A percentile compares a stretch with the other conserved stretches of the same genome.
Evolutionary conservation across 2,329 filamentous ascomycete genomes (phyloP).

Genomic region (Phialemonium atrogriseum): DNA sequence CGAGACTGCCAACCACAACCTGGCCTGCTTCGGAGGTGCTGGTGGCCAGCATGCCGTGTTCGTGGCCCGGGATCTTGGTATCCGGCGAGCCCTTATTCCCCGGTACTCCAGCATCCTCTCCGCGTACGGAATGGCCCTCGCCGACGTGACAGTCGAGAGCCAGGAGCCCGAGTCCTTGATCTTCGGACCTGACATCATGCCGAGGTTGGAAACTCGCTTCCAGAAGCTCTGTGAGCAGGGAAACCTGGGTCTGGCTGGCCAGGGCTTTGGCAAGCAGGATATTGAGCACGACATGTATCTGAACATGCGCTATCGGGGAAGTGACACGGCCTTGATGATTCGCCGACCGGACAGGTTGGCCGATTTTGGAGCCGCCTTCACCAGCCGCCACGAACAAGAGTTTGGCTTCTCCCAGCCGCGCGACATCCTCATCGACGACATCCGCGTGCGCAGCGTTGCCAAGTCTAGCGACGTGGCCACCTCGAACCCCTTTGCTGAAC

Average conservation of each 20-base stretch:
- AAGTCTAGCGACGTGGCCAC: no score
- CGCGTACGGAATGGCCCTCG: conserved; percentile 7
- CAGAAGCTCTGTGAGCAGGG: no score
- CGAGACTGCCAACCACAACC: conserved; percentile 30
- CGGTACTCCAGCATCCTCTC: conserved; percentile 11
- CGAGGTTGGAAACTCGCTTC: conserved; percentile 21
- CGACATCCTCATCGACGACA: conserved; percentile 10
- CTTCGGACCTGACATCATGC: conserved; percentile 10
- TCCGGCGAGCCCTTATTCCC: conserved; percentile 27
- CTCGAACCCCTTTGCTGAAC: no score
- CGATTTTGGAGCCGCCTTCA: conserved; percentile 16
- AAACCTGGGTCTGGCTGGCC: no score
- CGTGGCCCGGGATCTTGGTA: conserved; percentile 26
- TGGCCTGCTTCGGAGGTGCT: conserved; percentile 9
- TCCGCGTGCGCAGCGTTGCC: conserved; percentile 10
- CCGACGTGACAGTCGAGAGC: neutral
- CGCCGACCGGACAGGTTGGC: conserved; percentile 7
- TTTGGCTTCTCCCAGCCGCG: neutral
- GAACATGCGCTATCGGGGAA: conserved; percentile 2
- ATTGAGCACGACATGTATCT: conserved; percentile 2
- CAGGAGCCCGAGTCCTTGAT: conserved; percentile 10
- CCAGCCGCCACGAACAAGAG: neutral
- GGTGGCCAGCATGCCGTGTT: conserved; percentile 30
- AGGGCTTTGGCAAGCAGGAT: no score
- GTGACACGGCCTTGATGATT: conserved; percentile 1